Base-by-base conservation (phyloP, 2,329 filamentous ascomycete genomes). In the Cordyceps cateniannulata region DNA sequence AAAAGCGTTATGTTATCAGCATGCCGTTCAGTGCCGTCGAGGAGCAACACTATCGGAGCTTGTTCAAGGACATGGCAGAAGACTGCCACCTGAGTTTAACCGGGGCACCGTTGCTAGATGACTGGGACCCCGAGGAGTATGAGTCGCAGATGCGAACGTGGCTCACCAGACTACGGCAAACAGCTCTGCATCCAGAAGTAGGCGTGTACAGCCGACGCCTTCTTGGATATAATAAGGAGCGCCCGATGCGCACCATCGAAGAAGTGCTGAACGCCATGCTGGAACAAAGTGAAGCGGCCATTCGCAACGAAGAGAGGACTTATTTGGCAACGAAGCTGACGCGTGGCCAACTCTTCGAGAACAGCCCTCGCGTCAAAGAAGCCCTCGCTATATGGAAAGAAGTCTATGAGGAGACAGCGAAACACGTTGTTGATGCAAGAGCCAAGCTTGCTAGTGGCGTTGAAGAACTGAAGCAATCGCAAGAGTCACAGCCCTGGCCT, bases 181-280 rank as follows among this genome's bases (percentile, higher is more conserved):
- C 87, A 1, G 92, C 91, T 61, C 79, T 98, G 18, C 92, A 97
- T 72, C 91, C 93, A 0, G 88, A 96, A 69, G 84, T 96, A 47
- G 89, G 89, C 20, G 81, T 81, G 10, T 83, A 82, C 35, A 89
- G 88, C 65, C 80, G 87, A 16, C 83, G 81, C 63, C 81, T 83
- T 0, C 73, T 90, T 6, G 87, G 87, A 1, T 80, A 82, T 49
- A 83, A 78, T 48, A 84, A 80, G 53, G 80, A 79, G 58, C 86
- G 84, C 0, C 87, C 90, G 0, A 79, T 97, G 65, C 83, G 90
- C 14, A 96, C 93, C 0, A 88, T 96, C 1, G 84, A 87, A 20
- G 90, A 98, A 72, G 93, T 98, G 1, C 78, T 99, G 12, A 87
- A 91, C 65, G 86, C 88, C 5, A 97, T 99, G 93, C 88, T 97